Evolutionary conservation across 306 rosid genomes (phyloP).

Genomic region (Prunus davidiana): DNA sequence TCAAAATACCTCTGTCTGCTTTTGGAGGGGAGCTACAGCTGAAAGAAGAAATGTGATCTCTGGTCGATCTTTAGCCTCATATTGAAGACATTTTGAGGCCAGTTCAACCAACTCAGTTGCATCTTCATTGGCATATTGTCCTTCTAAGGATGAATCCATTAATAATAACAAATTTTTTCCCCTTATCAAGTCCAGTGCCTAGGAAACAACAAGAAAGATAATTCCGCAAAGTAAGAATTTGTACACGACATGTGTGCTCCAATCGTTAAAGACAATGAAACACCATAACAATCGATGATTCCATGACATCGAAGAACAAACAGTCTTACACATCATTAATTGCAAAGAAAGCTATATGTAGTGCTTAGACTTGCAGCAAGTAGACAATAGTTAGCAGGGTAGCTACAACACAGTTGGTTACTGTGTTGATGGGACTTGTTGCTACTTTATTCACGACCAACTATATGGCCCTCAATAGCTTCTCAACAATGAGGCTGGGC

Average conservation of each 20-base stretch:
- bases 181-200: slow-evolving; percentile 85
- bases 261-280: neutral
- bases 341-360: neutral
- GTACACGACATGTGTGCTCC: neutral
- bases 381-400: neutral
- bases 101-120: slow-evolving; percentile 84
- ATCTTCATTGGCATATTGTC: slow-evolving; percentile 77
- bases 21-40: slow-evolving; percentile 68
- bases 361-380: neutral
- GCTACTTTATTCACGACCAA: neutral
- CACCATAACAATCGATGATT: neutral
- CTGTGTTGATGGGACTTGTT: neutral
- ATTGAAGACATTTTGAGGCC: slow-evolving; percentile 87
- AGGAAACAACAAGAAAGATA: slow-evolving; percentile 16
- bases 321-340: neutral
- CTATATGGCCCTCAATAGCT: neutral
- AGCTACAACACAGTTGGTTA: neutral
- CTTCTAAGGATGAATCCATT: slow-evolving; percentile 94
- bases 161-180: slow-evolving; percentile 66
- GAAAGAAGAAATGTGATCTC: slow-evolving; percentile 67
- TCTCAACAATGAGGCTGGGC: neutral
- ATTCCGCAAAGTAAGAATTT: neutral
- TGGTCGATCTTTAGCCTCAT: slow-evolving; percentile 90
- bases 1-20: slow-evolving; percentile 67
- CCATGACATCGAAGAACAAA: neutral